phyloP scores from a whole-genome alignment of 1,284 basidiomycete species.

The Lentinus polychrous region DNA sequence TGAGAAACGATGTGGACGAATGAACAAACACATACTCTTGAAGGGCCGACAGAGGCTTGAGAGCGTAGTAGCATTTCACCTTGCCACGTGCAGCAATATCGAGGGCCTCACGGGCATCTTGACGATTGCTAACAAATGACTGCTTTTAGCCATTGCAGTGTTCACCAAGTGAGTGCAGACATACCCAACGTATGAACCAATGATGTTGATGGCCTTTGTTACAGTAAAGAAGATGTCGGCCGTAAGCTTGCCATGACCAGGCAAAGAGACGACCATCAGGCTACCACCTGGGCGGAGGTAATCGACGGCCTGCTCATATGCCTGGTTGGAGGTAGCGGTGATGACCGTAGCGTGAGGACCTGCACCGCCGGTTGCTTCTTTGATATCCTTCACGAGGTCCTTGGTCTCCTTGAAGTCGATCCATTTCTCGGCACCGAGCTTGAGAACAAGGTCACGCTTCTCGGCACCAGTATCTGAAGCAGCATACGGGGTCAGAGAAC shows the following conservation, averaged over 20 bases:
- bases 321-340: slow-evolving; percentile 49
- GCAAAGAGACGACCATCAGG: slow-evolving; percentile 74
- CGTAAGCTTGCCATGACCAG: slow-evolving; percentile 52
- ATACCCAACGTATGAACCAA: slow-evolving; percentile 68
- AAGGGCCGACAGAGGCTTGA: slow-evolving; percentile 48
- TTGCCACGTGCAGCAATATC: slow-evolving; percentile 68
- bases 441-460: slow-evolving; percentile 62
- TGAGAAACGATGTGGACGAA: neutral
- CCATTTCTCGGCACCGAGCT: slow-evolving; percentile 74
- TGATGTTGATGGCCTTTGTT: slow-evolving; percentile 60
- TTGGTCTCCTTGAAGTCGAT: slow-evolving; percentile 70
- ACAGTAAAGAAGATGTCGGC: slow-evolving; percentile 79
- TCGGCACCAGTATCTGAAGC: slow-evolving; percentile 60
- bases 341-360: slow-evolving; percentile 76
- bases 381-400: slow-evolving; percentile 57
- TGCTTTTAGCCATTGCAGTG: neutral
- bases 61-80: slow-evolving; percentile 56
- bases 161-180: slow-evolving; percentile 1
- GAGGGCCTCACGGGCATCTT: slow-evolving; percentile 72
- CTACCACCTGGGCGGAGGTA: slow-evolving; percentile 65
- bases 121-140: slow-evolving; percentile 40
- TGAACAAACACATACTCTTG: slow-evolving; percentile 33
- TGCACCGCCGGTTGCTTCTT: slow-evolving; percentile 57
- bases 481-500: neutral
- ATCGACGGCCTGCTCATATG: slow-evolving; percentile 69